Percentiles rank a stretch among this genome's conserved stretches.
Conservation (phyloP, 768 basidiomycete genomes). For the Suillus placidus region DNA sequence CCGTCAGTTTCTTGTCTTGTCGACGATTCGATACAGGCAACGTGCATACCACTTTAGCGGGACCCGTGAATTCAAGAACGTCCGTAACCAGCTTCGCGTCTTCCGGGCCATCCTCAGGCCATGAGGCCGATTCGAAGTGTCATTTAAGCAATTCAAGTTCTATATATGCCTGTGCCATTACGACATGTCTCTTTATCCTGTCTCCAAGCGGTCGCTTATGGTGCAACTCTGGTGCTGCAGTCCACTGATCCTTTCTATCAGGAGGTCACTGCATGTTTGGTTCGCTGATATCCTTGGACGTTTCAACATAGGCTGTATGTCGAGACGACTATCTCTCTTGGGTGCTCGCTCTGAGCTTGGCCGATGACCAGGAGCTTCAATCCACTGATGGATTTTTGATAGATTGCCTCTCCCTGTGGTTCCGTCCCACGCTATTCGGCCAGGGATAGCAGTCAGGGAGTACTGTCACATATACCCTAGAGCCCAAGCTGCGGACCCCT, state of each 20-base stretch:
- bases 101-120: not conserved
- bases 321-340: not conserved
- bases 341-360: not conserved
- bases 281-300: not conserved
- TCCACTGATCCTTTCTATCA: not conserved
- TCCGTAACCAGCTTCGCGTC: not conserved
- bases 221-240: not conserved
- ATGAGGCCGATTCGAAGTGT: not conserved
- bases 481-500: not conserved
- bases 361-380: not conserved
- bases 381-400: not conserved
- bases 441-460: not conserved
- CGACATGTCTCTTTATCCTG: not conserved
- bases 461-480: slow-evolving; percentile 1
- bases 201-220: not conserved
- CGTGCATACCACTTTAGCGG: not conserved
- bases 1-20: not conserved
- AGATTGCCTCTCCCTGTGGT: not conserved
- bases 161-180: not conserved
- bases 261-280: not conserved
- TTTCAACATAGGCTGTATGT: not conserved
- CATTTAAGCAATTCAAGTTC: not conserved
- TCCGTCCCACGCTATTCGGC: not conserved
- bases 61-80: not conserved
- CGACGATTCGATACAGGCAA: not conserved